Base-by-base conservation (phyloP, 75 land plant genomes). In the Pinus albicaulis region DNA sequence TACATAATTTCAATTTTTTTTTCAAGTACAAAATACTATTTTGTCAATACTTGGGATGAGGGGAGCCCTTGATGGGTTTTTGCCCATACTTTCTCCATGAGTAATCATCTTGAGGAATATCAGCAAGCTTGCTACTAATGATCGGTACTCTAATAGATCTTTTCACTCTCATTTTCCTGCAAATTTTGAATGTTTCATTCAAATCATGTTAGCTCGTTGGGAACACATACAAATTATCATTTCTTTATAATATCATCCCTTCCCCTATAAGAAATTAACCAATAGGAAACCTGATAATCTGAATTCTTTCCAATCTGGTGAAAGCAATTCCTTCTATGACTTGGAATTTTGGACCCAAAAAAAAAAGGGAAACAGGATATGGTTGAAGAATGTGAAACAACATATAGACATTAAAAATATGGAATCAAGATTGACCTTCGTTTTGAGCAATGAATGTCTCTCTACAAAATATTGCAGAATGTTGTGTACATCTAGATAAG, bases 21-120 rank as follows among this genome's bases (percentile, higher is more conserved):
- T 64, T 5, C 41, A 6, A 64, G 41, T 34, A 64, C 16, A 64
- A 64, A 14, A 28, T 63, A 58, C 55, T 22, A 52, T 12, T 10
- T 7, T 28, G 24, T 48, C 53, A 48, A 78, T 58, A 93, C 96
- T 94, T 87, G 70, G 97, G 97, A 78, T 94, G 90, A 3, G 97
- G 97, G 48, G 97, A 94, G 16, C 97, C 97, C 60, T 94, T 94
- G 82, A 93, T 93, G 28, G 96, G 96, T 75, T 93, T 93, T 85
- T 93, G 96, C 5, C 96, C 96, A 55, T 93, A 93, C 76, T 93
- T 93, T 71, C 96, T 80, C 96, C 96, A 93, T 3, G 90, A 89
- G 70, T 79, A 93, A 74, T 93, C 96, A 66, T 93, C 96, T 4
- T 94, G 81, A 7, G 96, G 96, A 60, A 93, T 93, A 75, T 93